Evolutionary conservation across 768 basidiomycete genomes (phyloP).

Genomic region (Leccinum boreale): DNA sequence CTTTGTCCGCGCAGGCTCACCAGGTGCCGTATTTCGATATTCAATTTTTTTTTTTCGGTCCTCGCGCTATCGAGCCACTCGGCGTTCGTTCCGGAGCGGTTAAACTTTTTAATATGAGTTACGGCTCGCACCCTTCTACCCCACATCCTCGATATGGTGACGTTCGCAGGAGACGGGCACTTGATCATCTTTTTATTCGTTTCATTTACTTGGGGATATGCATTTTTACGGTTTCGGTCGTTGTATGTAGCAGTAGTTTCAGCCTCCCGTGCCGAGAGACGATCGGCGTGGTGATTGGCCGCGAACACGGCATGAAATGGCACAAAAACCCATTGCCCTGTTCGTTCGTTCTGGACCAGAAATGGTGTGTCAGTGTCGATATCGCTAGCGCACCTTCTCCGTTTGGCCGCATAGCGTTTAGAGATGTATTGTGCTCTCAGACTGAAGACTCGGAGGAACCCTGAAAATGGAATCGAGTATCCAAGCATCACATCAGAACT

Average conservation of each 20-base stretch:
- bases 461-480: conserved; percentile 5
- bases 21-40: background rate
- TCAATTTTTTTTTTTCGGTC: background rate
- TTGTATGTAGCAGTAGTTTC: background rate
- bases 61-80: background rate
- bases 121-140: conserved; percentile 12
- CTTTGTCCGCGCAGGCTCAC: background rate
- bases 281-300: background rate
- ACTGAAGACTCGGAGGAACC: background rate
- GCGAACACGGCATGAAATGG: background rate
- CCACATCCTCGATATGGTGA: conserved; percentile 12
- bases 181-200: background rate
- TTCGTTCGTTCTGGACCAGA: conserved; percentile 3
- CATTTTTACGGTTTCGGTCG: background rate
- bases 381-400: background rate
- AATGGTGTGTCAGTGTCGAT: conserved; percentile 3
- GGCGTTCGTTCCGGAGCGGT: conserved; percentile 4
- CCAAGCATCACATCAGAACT: background rate
- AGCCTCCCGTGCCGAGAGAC: background rate
- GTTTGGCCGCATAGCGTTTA: conserved; percentile 14
- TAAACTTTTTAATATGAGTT: conserved; percentile 30
- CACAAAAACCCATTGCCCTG: conserved; percentile 11
- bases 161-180: background rate
- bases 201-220: background rate
- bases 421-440: background rate